Base-by-base conservation (phyloP, 140 eudicot species). In the Oenanthe javanica region DNA sequence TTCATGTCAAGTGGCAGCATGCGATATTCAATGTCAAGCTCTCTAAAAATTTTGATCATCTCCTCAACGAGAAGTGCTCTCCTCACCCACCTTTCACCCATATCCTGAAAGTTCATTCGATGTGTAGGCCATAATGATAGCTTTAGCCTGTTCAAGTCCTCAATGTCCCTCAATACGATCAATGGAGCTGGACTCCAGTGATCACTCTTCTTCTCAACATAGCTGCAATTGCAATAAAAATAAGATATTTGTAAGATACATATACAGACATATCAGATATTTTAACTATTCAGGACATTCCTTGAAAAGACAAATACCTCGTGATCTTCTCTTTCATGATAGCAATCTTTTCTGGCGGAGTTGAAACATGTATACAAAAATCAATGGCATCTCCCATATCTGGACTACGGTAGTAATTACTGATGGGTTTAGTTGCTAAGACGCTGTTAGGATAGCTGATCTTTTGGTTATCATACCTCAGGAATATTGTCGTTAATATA, bases 51-150 rank as follows among this genome's bases (percentile, higher is more conserved):
- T 77, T 87, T 93, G 42, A 93, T 85, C 98, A 93, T 91, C 72
- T 89, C 98, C 79, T 93, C 97, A 0, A 93, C 91, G 23, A 93
- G 74, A 59, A 91, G 87, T 12, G 93, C 90, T 81, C 97, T 87
- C 74, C 98, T 79, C 45, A 46, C 72, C 91, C 91, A 93, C 81
- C 95, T 84, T 87, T 93, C 97, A 14, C 96, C 93, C 98, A 91
- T 91, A 77, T 93, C 96, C 84, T 93, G 98, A 61, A 83, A 86
- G 61, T 93, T 93, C 91, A 93, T 93, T 63, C 85, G 85, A 78
- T 93, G 97, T 14, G 96, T 86, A 1, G 79, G 86, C 98, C 98
- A 93, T n/a, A 93, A 49, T 11, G 98, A 91, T 73, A 89, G 86
- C 76, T 91, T 91, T 76, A 93, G 43, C 83, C 92, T 77, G 81